phyloP scores from a whole-genome alignment of 2,329 filamentous ascomycete species.

The Colletotrichum eremochloae region DNA sequence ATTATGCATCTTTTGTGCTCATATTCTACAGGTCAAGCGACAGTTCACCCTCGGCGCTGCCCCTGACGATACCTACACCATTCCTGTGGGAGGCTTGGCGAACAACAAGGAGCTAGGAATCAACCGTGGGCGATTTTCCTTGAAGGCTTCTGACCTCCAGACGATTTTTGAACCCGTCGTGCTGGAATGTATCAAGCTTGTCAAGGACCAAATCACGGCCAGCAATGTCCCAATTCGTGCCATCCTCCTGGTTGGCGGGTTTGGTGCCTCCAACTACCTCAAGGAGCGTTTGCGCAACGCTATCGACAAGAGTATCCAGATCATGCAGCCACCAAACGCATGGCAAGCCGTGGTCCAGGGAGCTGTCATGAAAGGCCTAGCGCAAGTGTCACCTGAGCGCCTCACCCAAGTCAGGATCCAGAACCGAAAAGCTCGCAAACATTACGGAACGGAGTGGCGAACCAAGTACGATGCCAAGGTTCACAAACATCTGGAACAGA shows the following conservation, averaged over 20 bases:
- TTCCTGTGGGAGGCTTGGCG: slow-evolving; percentile 53
- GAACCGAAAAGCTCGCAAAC: slow-evolving; percentile 76
- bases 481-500: slow-evolving; percentile 62
- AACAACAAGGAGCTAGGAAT: slow-evolving; percentile 55
- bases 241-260: slow-evolving; percentile 64
- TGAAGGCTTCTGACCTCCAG: slow-evolving; percentile 56
- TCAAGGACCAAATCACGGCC: slow-evolving; percentile 59
- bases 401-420: slow-evolving; percentile 55
- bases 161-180: slow-evolving; percentile 61
- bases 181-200: slow-evolving; percentile 56
- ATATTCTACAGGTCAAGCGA: slow-evolving; percentile 48
- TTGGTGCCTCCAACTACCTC: slow-evolving; percentile 61
- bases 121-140: slow-evolving; percentile 52
- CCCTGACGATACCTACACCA: slow-evolving; percentile 54
- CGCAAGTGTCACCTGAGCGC: slow-evolving; percentile 51
- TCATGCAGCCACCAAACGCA: slow-evolving; percentile 63
- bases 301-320: slow-evolving; percentile 52
- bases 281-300: slow-evolving; percentile 55
- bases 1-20: slow-evolving; percentile 44
- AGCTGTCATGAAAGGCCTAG: slow-evolving; percentile 64
- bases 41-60: slow-evolving; percentile 50
- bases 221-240: slow-evolving; percentile 59
- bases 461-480: slow-evolving; percentile 83
- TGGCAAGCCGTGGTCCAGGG: slow-evolving; percentile 66
- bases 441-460: slow-evolving; percentile 85